Percentiles rank a stretch among this genome's conserved stretches.
Conservation (phyloP, 2,329 filamentous ascomycete species). For the Cadophora gregata region DNA sequence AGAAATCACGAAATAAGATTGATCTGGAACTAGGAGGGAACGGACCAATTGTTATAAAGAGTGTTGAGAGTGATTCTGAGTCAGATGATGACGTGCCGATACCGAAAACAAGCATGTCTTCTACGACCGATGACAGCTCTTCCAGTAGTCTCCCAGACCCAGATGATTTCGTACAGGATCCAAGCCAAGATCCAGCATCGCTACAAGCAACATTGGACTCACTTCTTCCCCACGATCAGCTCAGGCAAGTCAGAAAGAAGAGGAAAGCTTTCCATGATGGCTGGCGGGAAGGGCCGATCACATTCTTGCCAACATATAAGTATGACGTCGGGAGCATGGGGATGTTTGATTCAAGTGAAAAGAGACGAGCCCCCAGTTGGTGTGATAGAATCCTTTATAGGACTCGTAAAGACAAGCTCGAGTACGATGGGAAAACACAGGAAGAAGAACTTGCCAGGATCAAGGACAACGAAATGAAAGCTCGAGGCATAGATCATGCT, state of each 20-base stretch:
- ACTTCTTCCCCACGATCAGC: slow-evolving; percentile 87
- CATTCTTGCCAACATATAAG: slow-evolving; percentile 94
- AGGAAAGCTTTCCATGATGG: slow-evolving; percentile 88
- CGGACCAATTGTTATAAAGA: slow-evolving; percentile 54
- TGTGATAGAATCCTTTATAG: slow-evolving; percentile 93
- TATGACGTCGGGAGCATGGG: slow-evolving; percentile 95
- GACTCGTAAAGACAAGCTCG: slow-evolving; percentile 72
- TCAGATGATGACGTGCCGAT: slow-evolving; percentile 44
- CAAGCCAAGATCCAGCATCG: slow-evolving; percentile 79
- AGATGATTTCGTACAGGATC: slow-evolving; percentile 71
- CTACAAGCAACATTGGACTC: slow-evolving; percentile 88
- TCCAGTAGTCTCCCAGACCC: slow-evolving; percentile 60
- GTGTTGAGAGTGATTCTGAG: slow-evolving; percentile 54
- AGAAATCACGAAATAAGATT: slow-evolving; percentile 44
- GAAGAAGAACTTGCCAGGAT: slow-evolving; percentile 72
- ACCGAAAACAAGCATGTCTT: slow-evolving; percentile 33
- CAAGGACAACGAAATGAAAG: slow-evolving; percentile 85
- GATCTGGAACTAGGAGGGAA: slow-evolving; percentile 51
- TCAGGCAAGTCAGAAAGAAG: slow-evolving; percentile 73
- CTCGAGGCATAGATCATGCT: slow-evolving; percentile 74
- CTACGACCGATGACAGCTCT: slow-evolving; percentile 44
- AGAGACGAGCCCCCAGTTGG: slow-evolving; percentile 91
- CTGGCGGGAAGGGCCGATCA: slow-evolving; percentile 87
- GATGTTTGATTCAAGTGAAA: slow-evolving; percentile 94
- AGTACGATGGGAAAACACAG: slow-evolving; percentile 65